These are phyloP conservation scores for Xylariaceae sp. DNA, from an alignment of 2,329 filamentous ascomycete species.

Conservation along the genomic window DNA sequence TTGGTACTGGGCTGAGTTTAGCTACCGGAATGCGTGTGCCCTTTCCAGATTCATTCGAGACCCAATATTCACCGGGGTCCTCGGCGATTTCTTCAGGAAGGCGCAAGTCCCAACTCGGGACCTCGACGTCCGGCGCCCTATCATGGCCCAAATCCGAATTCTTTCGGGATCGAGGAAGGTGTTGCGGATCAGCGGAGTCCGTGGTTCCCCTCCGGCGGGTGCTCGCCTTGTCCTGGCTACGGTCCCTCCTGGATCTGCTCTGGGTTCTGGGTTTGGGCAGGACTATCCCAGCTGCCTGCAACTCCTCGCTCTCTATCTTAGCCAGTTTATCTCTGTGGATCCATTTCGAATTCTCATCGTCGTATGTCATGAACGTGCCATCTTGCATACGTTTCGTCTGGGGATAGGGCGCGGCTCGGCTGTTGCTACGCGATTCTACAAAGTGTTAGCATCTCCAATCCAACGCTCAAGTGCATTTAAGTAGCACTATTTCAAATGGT, in stretches of 20 bases:
- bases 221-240: slow-evolving; percentile 34
- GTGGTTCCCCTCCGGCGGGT: slow-evolving; percentile 29
- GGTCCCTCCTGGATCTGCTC: slow-evolving; percentile 43
- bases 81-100: slow-evolving; percentile 72
- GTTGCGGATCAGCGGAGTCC: slow-evolving; percentile 29
- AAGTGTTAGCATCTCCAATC: slow-evolving; percentile 16
- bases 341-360: slow-evolving; percentile 66
- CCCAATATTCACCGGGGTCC: slow-evolving; percentile 49
- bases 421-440: slow-evolving; percentile 21
- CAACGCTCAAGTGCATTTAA: too few relatives aligned
- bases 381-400: slow-evolving; percentile 28
- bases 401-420: slow-evolving; percentile 7
- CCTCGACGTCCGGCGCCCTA: slow-evolving; percentile 35
- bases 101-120: slow-evolving; percentile 64
- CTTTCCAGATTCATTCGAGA: slow-evolving; percentile 48
- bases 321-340: slow-evolving; percentile 82
- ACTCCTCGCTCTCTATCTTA: slow-evolving; percentile 72
- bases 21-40: slow-evolving; percentile 83
- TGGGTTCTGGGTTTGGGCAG: slow-evolving; percentile 50
- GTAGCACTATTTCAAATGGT: too few relatives aligned
- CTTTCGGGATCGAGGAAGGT: slow-evolving; percentile 37
- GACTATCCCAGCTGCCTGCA: slow-evolving; percentile 71
- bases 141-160: slow-evolving; percentile 39
- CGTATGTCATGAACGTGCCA: slow-evolving; percentile 28
- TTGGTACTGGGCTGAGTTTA: slow-evolving; percentile 71